Evolutionary conservation across 176 grass and related monocot species (phyloP).

Genomic region (Carex littledalei): DNA sequence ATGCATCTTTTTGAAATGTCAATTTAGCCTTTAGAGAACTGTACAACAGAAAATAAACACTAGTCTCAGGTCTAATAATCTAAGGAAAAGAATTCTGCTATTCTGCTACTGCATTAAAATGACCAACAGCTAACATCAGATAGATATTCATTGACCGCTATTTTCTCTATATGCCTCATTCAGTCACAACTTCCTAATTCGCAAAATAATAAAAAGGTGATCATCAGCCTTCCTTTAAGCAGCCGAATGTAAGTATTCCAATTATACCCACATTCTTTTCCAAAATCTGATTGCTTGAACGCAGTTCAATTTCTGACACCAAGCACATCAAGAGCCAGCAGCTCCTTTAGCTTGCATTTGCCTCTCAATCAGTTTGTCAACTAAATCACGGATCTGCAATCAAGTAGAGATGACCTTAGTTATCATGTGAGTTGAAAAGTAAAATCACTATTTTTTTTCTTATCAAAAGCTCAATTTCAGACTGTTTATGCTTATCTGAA

Average conservation of each 20-base stretch:
- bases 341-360: slow-evolving; percentile 57
- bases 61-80: slow-evolving; percentile 53
- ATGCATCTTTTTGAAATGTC: slow-evolving; percentile 27
- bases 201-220: slow-evolving; percentile 41
- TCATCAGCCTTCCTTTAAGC: slow-evolving; percentile 32
- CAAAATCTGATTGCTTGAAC: slow-evolving; percentile 1
- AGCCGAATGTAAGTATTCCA: slow-evolving; percentile 42
- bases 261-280: slow-evolving; percentile 22
- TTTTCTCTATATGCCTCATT: slow-evolving; percentile 43
- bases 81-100: slow-evolving; percentile 59
- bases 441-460: not conserved
- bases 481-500: slow-evolving; percentile 20
- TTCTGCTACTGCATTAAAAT: slow-evolving; percentile 38
- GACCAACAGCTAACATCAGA: slow-evolving; percentile 31
- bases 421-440: not conserved
- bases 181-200: slow-evolving; percentile 35
- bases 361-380: slow-evolving; percentile 85
- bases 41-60: slow-evolving; percentile 56
- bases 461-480: slow-evolving; percentile 14
- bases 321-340: slow-evolving; percentile 47
- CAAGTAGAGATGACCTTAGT: not conserved
- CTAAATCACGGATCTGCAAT: slow-evolving; percentile 86
- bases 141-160: slow-evolving; percentile 34
- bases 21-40: slow-evolving; percentile 54
- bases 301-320: slow-evolving; percentile 9